A percentile compares a stretch with the other conserved stretches of the same genome.
Conservation (phyloP, 2,329 filamentous ascomycete species). For the Hypoxylon sp. region DNA sequence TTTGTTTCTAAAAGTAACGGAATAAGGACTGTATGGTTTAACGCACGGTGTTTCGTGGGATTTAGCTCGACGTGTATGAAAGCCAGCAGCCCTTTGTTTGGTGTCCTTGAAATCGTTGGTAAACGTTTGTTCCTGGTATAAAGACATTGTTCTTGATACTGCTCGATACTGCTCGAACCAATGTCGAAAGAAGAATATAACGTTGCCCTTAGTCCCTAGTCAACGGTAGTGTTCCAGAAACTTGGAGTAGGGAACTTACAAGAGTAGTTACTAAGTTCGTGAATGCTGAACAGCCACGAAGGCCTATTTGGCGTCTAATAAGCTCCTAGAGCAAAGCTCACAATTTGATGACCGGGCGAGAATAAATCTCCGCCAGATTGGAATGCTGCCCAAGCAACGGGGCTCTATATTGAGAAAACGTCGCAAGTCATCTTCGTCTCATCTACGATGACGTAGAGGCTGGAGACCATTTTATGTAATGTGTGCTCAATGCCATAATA, state of each 20-base stretch:
- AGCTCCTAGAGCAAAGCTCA: conserved; percentile 29
- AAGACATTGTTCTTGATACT: conserved; percentile 43
- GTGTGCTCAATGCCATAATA: conserved; percentile 49
- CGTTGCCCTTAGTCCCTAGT: conserved; percentile 21
- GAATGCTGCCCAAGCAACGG: conserved; percentile 31
- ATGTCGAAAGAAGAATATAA: conserved; percentile 28
- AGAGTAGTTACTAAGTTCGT: conserved; percentile 6
- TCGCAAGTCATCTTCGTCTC: conserved; percentile 45
- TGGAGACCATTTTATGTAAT: conserved; percentile 50
- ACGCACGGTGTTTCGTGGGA: conserved; percentile 32
- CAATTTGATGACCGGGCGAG: conserved; percentile 15
- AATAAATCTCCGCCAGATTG: conserved; percentile 24
- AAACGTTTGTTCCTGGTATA: conserved; percentile 30
- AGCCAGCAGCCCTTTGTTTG: conserved; percentile 27
- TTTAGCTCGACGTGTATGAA: neutral
- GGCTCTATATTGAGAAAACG: conserved; percentile 52
- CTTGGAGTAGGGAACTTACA: conserved; percentile 32
- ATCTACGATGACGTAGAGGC: conserved; percentile 46
- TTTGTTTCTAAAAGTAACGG: conserved; percentile 26
- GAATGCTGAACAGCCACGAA: neutral
- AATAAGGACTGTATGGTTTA: conserved; percentile 40
- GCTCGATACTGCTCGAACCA: conserved; percentile 21
- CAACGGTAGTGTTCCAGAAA: conserved; percentile 36
- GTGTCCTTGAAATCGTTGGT: conserved; percentile 8
- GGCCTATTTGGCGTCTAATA: conserved; percentile 7